Conservation (phyloP, 2,329 filamentous ascomycete genomes). For the Septoria petroselini region DNA sequence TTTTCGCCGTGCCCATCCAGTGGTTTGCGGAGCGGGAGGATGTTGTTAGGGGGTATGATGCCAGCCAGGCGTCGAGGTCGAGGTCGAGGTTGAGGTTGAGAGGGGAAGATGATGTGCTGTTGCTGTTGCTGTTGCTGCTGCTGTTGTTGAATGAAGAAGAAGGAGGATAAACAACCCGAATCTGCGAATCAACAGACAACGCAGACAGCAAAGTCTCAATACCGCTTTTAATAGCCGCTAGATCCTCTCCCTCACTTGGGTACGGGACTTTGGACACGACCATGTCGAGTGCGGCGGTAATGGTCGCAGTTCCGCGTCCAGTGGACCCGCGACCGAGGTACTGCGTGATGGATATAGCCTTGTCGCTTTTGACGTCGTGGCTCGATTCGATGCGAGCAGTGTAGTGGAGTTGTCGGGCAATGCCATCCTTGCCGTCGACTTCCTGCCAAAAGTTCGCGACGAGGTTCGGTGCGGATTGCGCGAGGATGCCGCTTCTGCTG, state of each 20-base stretch:
- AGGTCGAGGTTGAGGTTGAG: too few relatives aligned
- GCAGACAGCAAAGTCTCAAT: slow-evolving; percentile 60
- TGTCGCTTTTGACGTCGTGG: slow-evolving; percentile 43
- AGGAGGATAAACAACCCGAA: slow-evolving; percentile 58
- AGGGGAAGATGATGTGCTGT: too few relatives aligned
- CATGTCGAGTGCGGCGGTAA: slow-evolving; percentile 57
- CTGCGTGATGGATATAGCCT: slow-evolving; percentile 44
- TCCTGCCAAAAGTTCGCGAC: slow-evolving; percentile 62
- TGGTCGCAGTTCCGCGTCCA: slow-evolving; percentile 61
- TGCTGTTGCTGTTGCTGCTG: too few relatives aligned
- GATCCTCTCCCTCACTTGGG: slow-evolving; percentile 56
- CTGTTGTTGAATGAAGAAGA: too few relatives aligned
- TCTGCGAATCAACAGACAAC: slow-evolving; percentile 52
- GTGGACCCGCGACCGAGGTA: slow-evolving; percentile 64
- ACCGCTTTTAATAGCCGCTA: slow-evolving; percentile 61
- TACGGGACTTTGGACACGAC: slow-evolving; percentile 59
- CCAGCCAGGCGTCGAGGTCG: slow-evolving; percentile 54
- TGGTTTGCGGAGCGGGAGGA: slow-evolving; percentile 45
- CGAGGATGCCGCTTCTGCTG: slow-evolving; percentile 57
- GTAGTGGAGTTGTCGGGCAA: slow-evolving; percentile 63
- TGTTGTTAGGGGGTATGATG: slow-evolving; percentile 46
- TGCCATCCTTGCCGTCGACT: slow-evolving; percentile 55
- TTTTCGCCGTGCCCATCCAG: slow-evolving; percentile 44
- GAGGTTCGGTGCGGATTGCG: slow-evolving; percentile 64
- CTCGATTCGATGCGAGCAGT: slow-evolving; percentile 62